Conservation (phyloP, 768 basidiomycete species). For the Serendipita sp. region DNA sequence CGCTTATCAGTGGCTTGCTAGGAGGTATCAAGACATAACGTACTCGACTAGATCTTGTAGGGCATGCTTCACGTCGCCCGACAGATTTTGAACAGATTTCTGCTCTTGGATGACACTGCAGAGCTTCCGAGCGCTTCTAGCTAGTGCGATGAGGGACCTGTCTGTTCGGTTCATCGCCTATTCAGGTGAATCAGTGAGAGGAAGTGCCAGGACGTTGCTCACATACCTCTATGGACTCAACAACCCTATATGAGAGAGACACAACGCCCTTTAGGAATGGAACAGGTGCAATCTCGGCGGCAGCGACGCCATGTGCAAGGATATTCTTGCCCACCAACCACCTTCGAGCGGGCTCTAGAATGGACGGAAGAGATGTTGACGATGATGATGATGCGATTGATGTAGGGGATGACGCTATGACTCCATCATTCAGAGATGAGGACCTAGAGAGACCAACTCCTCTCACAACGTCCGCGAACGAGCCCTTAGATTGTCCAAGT, state of each 20-base stretch:
- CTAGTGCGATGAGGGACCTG: background rate
- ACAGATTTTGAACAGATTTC: background rate
- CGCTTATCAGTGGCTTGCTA: background rate
- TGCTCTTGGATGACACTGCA: background rate
- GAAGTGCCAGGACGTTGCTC: background rate
- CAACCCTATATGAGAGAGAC: background rate
- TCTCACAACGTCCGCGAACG: no score
- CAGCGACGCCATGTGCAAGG: background rate
- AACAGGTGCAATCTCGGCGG: background rate
- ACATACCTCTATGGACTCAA: background rate
- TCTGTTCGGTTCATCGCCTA: background rate
- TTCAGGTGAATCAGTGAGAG: background rate
- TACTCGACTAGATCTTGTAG: background rate
- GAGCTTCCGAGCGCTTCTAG: background rate
- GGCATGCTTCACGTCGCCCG: background rate
- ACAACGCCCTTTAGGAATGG: background rate
- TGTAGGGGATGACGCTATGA: no score
- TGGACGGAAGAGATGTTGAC: no score
- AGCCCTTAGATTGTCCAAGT: no score
- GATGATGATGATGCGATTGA: no score
- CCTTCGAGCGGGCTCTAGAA: no score
- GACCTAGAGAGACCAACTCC: no score
- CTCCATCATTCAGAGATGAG: no score
- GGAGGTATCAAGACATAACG: background rate
- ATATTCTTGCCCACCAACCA: background rate